Conservation (phyloP, 164 flowering plant species). For the Magnolia kwangsiensis region DNA sequence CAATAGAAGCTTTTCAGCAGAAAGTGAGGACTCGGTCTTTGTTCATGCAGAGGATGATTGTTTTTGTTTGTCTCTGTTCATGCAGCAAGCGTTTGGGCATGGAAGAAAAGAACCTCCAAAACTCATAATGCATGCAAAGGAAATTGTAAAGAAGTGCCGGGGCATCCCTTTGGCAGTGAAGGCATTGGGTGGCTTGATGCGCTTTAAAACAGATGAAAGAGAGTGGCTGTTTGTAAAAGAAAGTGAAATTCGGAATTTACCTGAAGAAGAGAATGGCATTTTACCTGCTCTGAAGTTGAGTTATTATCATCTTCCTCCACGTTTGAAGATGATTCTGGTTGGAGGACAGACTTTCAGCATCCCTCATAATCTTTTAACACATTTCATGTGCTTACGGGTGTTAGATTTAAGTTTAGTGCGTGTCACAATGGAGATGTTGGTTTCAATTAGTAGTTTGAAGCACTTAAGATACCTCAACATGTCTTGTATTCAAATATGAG, state of each 20-base stretch:
- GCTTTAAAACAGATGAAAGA: too few species aligned
- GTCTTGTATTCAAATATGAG: not conserved
- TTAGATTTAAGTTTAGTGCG: not conserved
- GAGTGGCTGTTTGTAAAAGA: too few species aligned
- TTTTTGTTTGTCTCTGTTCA: conserved; percentile 11
- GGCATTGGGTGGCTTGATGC: conserved; percentile 3
- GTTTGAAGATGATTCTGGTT: conserved; percentile 9
- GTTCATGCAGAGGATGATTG: conserved; percentile 13
- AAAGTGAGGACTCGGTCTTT: not conserved
- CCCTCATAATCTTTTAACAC: not conserved
- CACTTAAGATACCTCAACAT: not conserved
- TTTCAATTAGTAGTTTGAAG: not conserved
- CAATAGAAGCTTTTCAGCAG: not conserved
- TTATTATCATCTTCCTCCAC: conserved; percentile 15
- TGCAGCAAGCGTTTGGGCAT: not conserved
- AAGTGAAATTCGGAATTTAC: too few species aligned
- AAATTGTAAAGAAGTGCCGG: too few species aligned
- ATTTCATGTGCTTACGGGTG: not conserved
- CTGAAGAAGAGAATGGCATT: not conserved
- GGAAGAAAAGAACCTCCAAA: not conserved
- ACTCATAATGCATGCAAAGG: too few species aligned
- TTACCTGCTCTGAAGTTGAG: conserved; percentile 16
- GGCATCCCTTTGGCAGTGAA: conserved; percentile 10
- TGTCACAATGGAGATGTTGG: not conserved
- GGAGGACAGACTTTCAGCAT: not conserved